A percentile compares a stretch with the other conserved stretches of the same genome.
These are phyloP conservation scores for Barbarea vulgaris DNA, from an alignment of 345 rosid species.

Conservation along the genomic window DNA sequence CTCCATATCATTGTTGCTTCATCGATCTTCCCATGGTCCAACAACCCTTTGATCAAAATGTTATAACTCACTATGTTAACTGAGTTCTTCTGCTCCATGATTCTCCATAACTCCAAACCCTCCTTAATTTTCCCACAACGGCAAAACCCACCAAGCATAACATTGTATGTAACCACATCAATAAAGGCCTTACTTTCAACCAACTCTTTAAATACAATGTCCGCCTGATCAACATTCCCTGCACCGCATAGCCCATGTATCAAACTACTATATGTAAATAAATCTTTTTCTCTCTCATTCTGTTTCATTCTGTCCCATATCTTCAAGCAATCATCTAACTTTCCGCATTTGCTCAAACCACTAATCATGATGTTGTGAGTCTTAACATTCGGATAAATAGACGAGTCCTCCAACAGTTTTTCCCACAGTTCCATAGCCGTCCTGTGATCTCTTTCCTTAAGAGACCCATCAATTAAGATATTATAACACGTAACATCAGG, in stretches of 20 bases:
- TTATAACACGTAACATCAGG: constrained; percentile 78
- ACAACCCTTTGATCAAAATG: constrained; percentile 72
- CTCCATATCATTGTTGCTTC: constrained; percentile 72
- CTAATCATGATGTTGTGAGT: constrained; percentile 84
- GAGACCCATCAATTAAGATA: constrained; percentile 71
- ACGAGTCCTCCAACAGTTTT: constrained; percentile 51
- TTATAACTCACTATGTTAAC: constrained; percentile 66
- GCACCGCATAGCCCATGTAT: constrained; percentile 64
- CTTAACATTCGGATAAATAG: constrained; percentile 70
- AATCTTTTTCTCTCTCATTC: constrained; percentile 66
- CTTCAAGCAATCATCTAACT: constrained; percentile 63
- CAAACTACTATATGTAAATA: constrained; percentile 68
- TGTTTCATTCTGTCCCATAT: constrained; percentile 80
- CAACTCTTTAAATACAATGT: constrained; percentile 63
- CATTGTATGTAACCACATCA: constrained; percentile 76
- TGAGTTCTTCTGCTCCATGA: constrained; percentile 67
- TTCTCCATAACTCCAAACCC: constrained; percentile 74
- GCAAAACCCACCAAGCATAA: constrained; percentile 79
- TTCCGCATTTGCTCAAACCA: constrained; percentile 78
- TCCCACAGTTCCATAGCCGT: constrained; percentile 69
- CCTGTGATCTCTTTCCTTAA: constrained; percentile 51
- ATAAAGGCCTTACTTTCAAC: constrained; percentile 51
- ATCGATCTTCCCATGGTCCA: constrained; percentile 61
- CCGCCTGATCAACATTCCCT: constrained; percentile 72
- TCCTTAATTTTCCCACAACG: constrained; percentile 59